Percentiles rank a stretch among this genome's conserved stretches.
These are phyloP conservation scores for Coemansia sp. DNA, from an alignment of 192 early-diverging fungal species.

Conservation along the genomic window DNA sequence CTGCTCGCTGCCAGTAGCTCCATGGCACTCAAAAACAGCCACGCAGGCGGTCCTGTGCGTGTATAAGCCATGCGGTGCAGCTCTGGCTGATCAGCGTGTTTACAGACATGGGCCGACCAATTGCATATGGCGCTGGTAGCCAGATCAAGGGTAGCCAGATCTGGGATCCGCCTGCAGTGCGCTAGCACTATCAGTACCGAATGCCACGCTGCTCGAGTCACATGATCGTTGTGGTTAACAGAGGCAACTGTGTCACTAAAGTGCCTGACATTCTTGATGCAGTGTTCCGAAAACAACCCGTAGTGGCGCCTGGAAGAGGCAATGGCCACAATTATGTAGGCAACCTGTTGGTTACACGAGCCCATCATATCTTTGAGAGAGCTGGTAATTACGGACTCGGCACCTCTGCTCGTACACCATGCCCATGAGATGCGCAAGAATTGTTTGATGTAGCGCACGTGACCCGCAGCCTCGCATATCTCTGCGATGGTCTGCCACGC, in stretches of 20 bases:
- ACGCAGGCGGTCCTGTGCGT: conserved; percentile 27
- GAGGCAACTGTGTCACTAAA: conserved; percentile 4
- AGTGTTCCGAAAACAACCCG: not conserved
- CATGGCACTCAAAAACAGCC: conserved; percentile 26
- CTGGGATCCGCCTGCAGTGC: not conserved
- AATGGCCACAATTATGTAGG: conserved; percentile 8
- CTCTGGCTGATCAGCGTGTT: not conserved
- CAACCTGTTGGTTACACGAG: conserved; percentile 18
- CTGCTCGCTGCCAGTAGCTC: conserved; percentile 22
- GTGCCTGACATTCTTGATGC: not conserved
- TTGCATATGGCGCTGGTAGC: conserved; percentile 13
- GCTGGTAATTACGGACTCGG: not conserved
- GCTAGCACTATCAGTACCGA: conserved; percentile 6
- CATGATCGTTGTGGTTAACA: not conserved
- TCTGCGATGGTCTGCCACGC: conserved; percentile 21
- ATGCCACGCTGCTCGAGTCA: conserved; percentile 5
- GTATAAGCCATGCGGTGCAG: conserved; percentile 1
- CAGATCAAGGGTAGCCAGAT: not conserved
- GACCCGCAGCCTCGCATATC: not conserved
- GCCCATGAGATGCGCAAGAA: conserved; percentile 37
- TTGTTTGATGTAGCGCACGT: conserved; percentile 8
- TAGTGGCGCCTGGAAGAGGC: conserved; percentile 6
- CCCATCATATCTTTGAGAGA: conserved; percentile 16
- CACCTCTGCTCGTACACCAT: conserved; percentile 30
- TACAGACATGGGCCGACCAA: conserved; percentile 12